These are phyloP conservation scores for Panus rudis DNA, from an alignment of 768 basidiomycete species.

Conservation along the genomic window DNA sequence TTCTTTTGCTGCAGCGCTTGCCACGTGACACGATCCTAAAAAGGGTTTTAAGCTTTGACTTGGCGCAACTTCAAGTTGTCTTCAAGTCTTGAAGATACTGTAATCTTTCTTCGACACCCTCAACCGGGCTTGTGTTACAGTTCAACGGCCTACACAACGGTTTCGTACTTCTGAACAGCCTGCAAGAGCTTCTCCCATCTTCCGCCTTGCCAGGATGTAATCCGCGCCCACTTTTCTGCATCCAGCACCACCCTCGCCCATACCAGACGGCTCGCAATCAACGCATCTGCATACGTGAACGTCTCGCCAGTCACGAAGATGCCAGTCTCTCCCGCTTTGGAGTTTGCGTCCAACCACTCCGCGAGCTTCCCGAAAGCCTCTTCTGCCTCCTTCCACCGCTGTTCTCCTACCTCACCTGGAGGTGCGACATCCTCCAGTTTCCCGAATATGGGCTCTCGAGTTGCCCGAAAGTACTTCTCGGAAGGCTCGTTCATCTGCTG, in stretches of 20 bases:
- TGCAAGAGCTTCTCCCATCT: slow-evolving; percentile 30
- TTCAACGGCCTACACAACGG: slow-evolving; percentile 1
- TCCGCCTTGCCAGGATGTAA: slow-evolving; percentile 15
- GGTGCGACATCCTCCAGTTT: slow-evolving; percentile 27
- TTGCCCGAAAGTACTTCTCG: slow-evolving; percentile 32
- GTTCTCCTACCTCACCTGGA: slow-evolving; percentile 14
- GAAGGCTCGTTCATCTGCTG: slow-evolving; percentile 26
- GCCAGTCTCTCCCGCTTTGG: background rate
- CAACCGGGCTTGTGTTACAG: too few species aligned
- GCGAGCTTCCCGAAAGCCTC: slow-evolving; percentile 21
- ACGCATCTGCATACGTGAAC: slow-evolving; percentile 26
- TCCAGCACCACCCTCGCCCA: slow-evolving; percentile 24
- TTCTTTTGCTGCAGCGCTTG: too few species aligned
- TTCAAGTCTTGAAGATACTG: too few species aligned
- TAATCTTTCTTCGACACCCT: too few species aligned
- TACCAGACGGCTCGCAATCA: slow-evolving; percentile 24
- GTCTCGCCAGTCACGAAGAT: slow-evolving; percentile 27
- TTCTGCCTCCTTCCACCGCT: slow-evolving; percentile 32
- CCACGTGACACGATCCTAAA: too few species aligned
- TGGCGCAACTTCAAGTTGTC: too few species aligned
- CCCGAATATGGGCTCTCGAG: slow-evolving; percentile 28
- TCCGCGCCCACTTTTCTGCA: background rate
- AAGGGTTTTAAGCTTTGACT: too few species aligned
- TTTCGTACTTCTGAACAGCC: slow-evolving; percentile 24
- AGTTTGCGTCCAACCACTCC: background rate